Evolutionary conservation across 768 basidiomycete species (phyloP).

Genomic region (Phaffia australis): DNA sequence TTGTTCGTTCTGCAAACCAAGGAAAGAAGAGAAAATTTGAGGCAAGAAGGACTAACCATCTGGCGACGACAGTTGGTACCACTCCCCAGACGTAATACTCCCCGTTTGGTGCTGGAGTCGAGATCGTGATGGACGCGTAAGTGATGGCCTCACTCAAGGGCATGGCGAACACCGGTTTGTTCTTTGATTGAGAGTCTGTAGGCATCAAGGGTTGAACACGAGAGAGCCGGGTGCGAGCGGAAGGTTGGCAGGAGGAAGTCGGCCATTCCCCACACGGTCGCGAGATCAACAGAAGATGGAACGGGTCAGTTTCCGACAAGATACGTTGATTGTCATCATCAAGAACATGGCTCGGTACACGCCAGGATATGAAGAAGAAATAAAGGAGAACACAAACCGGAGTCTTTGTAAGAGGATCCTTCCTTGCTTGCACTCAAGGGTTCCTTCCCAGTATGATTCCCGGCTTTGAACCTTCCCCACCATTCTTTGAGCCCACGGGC

Average conservation of each 20-base stretch:
- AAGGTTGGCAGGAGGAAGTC: background rate
- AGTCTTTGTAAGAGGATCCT: too few species aligned
- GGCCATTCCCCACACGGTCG: too few species aligned
- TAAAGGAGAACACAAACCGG: too few species aligned
- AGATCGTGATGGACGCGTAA: conserved; percentile 26
- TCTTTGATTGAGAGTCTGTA: background rate
- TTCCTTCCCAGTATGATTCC: conserved; percentile 2
- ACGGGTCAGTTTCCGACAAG: too few species aligned
- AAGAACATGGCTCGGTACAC: too few species aligned
- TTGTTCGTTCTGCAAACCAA: conserved; percentile 2
- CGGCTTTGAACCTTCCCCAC: conserved; percentile 24
- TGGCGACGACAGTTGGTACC: conserved; percentile 94
- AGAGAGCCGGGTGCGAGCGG: background rate
- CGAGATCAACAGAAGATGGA: too few species aligned
- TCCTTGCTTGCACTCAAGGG: too few species aligned
- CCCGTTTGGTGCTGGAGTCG: conserved; percentile 43
- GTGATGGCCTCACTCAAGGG: conserved; percentile 25
- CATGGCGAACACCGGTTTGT: conserved; percentile 19
- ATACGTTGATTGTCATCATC: too few species aligned
- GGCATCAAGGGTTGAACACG: background rate
- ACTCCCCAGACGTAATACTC: conserved; percentile 70
- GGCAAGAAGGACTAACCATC: conserved; percentile 54
- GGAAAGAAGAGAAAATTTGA: conserved; percentile 13
- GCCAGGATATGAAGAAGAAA: too few species aligned
- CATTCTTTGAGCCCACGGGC: conserved; percentile 23